Conservation (phyloP, 257 asterid genomes). For the Nemophila menziesii region DNA sequence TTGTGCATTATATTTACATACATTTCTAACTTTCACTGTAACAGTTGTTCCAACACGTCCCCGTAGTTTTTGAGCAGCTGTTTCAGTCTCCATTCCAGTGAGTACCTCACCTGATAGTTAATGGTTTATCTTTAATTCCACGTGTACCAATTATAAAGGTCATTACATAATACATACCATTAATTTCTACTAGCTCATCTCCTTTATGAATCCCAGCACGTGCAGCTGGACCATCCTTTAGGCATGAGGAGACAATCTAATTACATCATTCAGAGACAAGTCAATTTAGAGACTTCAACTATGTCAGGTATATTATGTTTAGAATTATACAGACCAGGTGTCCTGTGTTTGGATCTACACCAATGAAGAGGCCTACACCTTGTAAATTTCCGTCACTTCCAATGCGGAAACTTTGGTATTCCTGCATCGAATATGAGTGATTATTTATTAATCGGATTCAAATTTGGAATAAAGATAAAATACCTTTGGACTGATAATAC, state of each 20-base stretch:
- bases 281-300: no score
- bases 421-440: slow-evolving; percentile 39
- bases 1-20: slow-evolving; percentile 16
- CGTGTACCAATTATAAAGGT: slow-evolving; percentile 1
- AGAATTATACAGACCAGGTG: slow-evolving; percentile 35
- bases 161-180: slow-evolving; percentile 37
- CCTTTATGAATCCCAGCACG: slow-evolving; percentile 96
- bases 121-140: background rate
- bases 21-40: slow-evolving; percentile 63
- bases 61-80: slow-evolving; percentile 86
- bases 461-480: background rate
- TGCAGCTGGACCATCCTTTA: slow-evolving; percentile 87
- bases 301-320: no score
- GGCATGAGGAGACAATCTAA: slow-evolving; percentile 85
- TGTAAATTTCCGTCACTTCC: slow-evolving; percentile 95
- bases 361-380: slow-evolving; percentile 86
- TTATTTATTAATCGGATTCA: background rate
- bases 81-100: slow-evolving; percentile 72
- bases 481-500: slow-evolving; percentile 92
- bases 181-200: slow-evolving; percentile 77
- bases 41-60: slow-evolving; percentile 87
- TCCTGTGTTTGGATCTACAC: slow-evolving; percentile 64
- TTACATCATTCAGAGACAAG: no score
- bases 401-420: slow-evolving; percentile 77
- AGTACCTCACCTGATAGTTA: slow-evolving; percentile 54